These are phyloP conservation scores for Aspergillus awamori DNA, from an alignment of 2,329 filamentous ascomycete species.

Conservation along the genomic window DNA sequence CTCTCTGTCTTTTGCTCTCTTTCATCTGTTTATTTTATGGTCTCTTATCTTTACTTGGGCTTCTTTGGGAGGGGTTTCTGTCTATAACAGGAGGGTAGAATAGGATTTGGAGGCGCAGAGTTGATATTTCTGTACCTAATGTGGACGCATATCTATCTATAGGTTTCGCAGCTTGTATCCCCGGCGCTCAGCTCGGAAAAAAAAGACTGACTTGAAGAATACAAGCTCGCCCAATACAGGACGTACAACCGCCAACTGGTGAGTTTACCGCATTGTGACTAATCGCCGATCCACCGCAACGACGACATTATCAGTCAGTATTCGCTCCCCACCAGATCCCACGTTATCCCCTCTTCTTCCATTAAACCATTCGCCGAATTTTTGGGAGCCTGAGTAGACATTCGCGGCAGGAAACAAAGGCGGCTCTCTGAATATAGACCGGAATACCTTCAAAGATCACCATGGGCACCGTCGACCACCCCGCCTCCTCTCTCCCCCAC, in stretches of 20 bases:
- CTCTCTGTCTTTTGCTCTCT: neutral
- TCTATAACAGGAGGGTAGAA: neutral
- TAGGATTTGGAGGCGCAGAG: neutral
- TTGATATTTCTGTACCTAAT: neutral
- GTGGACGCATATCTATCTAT: neutral
- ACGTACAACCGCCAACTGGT: too few species aligned
- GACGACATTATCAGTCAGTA: neutral
- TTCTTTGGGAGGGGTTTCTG: neutral
- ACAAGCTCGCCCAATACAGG: too few species aligned
- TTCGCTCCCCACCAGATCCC: neutral
- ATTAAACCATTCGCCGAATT: too few species aligned
- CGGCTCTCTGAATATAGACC: neutral
- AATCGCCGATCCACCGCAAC: neutral
- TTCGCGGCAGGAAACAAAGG: neutral
- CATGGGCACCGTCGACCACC: neutral
- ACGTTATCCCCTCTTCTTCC: too few species aligned
- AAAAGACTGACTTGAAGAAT: too few species aligned
- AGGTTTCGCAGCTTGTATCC: neutral
- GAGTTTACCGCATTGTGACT: too few species aligned
- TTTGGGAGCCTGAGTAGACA: neutral
- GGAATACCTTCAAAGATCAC: slow-evolving; percentile 6
- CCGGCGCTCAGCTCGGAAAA: neutral
- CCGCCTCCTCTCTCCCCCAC: slow-evolving; percentile 30
- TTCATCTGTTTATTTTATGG: neutral
- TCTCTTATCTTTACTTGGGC: neutral